These are phyloP conservation scores for Trichoderma parareesei DNA, from an alignment of 495 filamentous ascomycete genomes.

Conservation along the genomic window DNA sequence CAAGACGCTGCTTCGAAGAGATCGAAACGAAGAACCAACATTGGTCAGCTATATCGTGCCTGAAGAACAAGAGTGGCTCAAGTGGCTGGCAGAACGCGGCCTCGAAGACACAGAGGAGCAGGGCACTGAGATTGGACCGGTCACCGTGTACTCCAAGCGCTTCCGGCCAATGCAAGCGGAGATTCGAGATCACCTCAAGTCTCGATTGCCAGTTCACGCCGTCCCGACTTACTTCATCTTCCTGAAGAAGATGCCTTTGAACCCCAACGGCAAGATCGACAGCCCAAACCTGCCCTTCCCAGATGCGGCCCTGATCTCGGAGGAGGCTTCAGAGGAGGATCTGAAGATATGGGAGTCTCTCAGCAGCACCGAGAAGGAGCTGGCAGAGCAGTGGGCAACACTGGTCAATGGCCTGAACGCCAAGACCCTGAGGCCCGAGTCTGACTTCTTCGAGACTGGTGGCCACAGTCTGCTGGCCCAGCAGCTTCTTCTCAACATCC, in stretches of 20 bases:
- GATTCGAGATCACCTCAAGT: constrained; percentile 64
- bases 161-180: constrained; percentile 62
- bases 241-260: constrained; percentile 73
- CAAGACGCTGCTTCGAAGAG: constrained; percentile 76
- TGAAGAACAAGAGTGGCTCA: constrained; percentile 61
- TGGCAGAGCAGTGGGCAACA: constrained; percentile 32
- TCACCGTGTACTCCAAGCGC: constrained; percentile 46
- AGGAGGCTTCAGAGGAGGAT: constrained; percentile 55
- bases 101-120: constrained; percentile 42
- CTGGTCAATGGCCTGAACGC: constrained; percentile 48
- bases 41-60: constrained; percentile 90
- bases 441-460: constrained; percentile 80
- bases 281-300: constrained; percentile 88
- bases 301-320: constrained; percentile 47
- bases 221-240: constrained; percentile 74
- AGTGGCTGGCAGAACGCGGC: constrained; percentile 53
- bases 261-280: constrained; percentile 94
- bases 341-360: constrained; percentile 59
- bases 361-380: constrained; percentile 31
- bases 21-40: constrained; percentile 83
- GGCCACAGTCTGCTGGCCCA: constrained; percentile 85
- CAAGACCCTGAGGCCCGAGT: constrained; percentile 47
- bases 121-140: constrained; percentile 36
- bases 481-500: constrained; percentile 62
- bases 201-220: constrained; percentile 70